Conservation (phyloP, 352 stramenopile genomes). For the Globisporangium yorkense region DNA sequence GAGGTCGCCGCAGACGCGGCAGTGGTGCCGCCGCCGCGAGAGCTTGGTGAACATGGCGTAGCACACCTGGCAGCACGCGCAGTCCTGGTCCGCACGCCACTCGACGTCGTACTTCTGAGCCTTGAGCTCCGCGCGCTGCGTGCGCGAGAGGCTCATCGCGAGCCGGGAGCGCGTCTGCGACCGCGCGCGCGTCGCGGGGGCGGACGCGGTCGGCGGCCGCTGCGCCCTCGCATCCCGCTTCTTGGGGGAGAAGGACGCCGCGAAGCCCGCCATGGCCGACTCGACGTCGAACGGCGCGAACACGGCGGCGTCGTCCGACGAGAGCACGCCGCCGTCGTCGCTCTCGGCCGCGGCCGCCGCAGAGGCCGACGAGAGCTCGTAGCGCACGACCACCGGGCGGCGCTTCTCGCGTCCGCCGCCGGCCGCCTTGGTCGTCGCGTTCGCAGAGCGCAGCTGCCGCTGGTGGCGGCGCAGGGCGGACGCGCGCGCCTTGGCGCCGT, state of each 20-base stretch:
- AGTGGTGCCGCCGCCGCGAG: constrained; percentile 70
- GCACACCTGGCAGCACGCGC: constrained; percentile 57
- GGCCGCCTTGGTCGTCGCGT: constrained; percentile 2
- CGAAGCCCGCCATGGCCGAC: constrained; percentile 18
- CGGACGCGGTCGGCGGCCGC: not conserved
- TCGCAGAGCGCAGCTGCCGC: constrained; percentile 6
- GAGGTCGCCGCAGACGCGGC: constrained; percentile 70
- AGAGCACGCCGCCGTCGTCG: constrained; percentile 4
- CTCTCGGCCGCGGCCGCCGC: constrained; percentile 7
- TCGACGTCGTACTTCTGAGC: constrained; percentile 68
- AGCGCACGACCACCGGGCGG: constrained; percentile 32
- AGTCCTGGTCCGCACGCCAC: constrained; percentile 58
- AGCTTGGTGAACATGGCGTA: constrained; percentile 70
- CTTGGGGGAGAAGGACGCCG: constrained; percentile 20
- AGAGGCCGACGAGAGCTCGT: constrained; percentile 6
- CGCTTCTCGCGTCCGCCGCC: constrained; percentile 20
- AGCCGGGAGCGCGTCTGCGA: constrained; percentile 25
- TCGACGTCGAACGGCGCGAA: constrained; percentile 16
- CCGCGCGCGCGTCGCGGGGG: constrained; percentile 23
- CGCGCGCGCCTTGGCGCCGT: not conserved
- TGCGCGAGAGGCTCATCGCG: constrained; percentile 11
- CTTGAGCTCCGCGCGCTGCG: constrained; percentile 15
- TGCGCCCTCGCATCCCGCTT: not conserved
- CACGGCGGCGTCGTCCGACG: constrained; percentile 10
- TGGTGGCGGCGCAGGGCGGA: constrained; percentile 4